Evolutionary conservation across 306 rosid genomes (phyloP), one percentile per base, ranked within the genome.

Genomic region (Pyrus communis): DNA sequence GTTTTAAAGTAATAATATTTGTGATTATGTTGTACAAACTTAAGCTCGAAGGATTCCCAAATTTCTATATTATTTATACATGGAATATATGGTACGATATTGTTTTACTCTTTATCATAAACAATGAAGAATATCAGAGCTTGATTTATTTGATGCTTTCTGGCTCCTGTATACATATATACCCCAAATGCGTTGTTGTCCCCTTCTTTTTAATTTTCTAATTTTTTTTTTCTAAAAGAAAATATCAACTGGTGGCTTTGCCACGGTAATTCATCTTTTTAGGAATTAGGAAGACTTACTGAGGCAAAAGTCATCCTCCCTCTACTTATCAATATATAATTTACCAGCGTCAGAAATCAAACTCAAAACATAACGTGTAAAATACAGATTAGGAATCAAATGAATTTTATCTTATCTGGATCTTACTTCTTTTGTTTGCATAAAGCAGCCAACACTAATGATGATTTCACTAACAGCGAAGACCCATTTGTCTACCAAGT

Each of bases 401-500:
- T 49, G 15, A 15, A 15, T 49, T 49, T 65, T 18, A 75, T 61
- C 84, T 82, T 58, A 69, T 80, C 75, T 82, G 71, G 74, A 85
- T 78, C 71, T 40, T 74, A 21, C 77, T 77, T 43, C 33, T 49
- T n/a, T 74, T 73, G 61, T 64, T 70, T 54, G 33, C 45, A 33
- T 45, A 78, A 78, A 83, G 79, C 62, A 60, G 35, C 30, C 8
- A 35, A 75, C 70, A 67, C 9, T 70, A 78, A 87, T 86, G 79
- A 89, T 91, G 84, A 75, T 46, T 75, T 71, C 40, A 75, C 82
- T 27, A 73, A 75, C 78, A 78, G 22, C 72, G 46, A 79, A 76
- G 85, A 77, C 86, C 90, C 85, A 87, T 82, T 31, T 80, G 85
- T 69, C 77, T 58, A 18, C 59, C 0, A 68, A 69, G 77, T 79